phyloP scores from a whole-genome alignment of 2,329 filamentous ascomycete species.

The Monosporascus sp. region DNA sequence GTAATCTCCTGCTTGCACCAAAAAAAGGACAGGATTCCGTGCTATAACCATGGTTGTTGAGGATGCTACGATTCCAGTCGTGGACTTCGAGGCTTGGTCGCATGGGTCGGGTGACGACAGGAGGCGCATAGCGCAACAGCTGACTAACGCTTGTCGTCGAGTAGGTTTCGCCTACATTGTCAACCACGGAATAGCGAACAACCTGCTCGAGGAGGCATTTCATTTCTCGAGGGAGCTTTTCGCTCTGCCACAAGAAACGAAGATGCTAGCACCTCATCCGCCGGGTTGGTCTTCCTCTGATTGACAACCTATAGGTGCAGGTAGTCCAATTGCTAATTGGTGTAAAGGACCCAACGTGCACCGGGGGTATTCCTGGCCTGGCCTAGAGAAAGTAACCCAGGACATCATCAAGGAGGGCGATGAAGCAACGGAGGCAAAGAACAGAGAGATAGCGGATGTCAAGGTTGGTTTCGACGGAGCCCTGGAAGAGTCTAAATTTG shows the following conservation, averaged over 20 bases:
- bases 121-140: slow-evolving; percentile 18
- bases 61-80: slow-evolving; percentile 16
- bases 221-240: slow-evolving; percentile 27
- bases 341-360: slow-evolving; percentile 38
- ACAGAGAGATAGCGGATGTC: slow-evolving; percentile 42
- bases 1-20: not conserved
- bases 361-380: slow-evolving; percentile 51
- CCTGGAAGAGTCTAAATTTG: not conserved
- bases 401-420: slow-evolving; percentile 34
- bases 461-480: slow-evolving; percentile 33
- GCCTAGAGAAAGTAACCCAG: slow-evolving; percentile 47
- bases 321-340: not conserved
- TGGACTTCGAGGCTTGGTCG: slow-evolving; percentile 19
- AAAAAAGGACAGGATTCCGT: not conserved
- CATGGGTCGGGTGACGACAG: slow-evolving; percentile 14
- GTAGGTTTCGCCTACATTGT: slow-evolving; percentile 27
- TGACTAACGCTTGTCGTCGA: slow-evolving; percentile 24
- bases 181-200: slow-evolving; percentile 26
- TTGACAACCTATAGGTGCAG: not conserved
- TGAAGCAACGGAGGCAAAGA: slow-evolving; percentile 32
- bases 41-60: slow-evolving; percentile 3
- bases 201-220: slow-evolving; percentile 33
- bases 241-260: slow-evolving; percentile 25
- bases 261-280: slow-evolving; percentile 31
- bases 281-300: slow-evolving; percentile 13